Percentiles rank a stretch among this genome's conserved stretches.
phyloP scores from a whole-genome alignment of 1,284 basidiomycete genomes.

The Porogramme epimiltina region DNA sequence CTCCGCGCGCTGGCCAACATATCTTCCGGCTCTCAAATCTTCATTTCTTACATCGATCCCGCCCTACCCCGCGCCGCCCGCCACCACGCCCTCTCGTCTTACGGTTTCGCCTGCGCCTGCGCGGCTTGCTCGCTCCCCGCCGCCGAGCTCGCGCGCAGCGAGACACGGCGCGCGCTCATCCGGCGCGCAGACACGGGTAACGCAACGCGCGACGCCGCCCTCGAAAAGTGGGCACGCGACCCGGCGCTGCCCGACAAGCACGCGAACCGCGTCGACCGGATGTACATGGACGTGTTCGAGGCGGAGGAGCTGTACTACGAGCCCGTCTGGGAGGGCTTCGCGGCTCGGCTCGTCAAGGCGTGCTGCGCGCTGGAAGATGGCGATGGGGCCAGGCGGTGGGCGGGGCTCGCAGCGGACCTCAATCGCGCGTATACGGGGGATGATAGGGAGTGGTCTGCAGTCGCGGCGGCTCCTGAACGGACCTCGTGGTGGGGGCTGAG shows the following conservation, averaged over 20 bases:
- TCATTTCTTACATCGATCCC: conserved; percentile 21
- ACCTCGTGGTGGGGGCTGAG: conserved; percentile 21
- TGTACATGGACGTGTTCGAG: conserved; percentile 14
- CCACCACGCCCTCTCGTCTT: conserved; percentile 10
- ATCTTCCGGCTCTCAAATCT: conserved; percentile 12
- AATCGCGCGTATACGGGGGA: conserved; percentile 11
- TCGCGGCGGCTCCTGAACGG: conserved; percentile 16
- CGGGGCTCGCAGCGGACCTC: conserved; percentile 11
- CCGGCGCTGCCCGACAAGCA: conserved; percentile 7
- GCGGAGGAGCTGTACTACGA: conserved; percentile 17
- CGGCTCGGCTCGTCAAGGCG: conserved; percentile 16
- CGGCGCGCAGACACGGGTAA: conserved; percentile 11
- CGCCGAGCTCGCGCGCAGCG: conserved; percentile 9
- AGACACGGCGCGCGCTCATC: conserved; percentile 16
- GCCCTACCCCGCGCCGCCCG: conserved; percentile 12
- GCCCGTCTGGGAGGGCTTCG: conserved; percentile 14
- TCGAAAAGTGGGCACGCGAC: conserved; percentile 11
- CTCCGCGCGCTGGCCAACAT: conserved; percentile 21
- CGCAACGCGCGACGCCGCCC: conserved; percentile 8
- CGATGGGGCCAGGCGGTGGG: conserved; percentile 15
- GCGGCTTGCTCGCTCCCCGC: conserved; percentile 15
- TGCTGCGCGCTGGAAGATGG: conserved; percentile 21
- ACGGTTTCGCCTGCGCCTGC: conserved; percentile 23
- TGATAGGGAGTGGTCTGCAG: conserved; percentile 18
- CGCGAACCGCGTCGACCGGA: conserved; percentile 9